These are phyloP conservation scores for Nitzschia sp. DNA, from an alignment of 108 stramenopile species.

Conservation along the genomic window DNA sequence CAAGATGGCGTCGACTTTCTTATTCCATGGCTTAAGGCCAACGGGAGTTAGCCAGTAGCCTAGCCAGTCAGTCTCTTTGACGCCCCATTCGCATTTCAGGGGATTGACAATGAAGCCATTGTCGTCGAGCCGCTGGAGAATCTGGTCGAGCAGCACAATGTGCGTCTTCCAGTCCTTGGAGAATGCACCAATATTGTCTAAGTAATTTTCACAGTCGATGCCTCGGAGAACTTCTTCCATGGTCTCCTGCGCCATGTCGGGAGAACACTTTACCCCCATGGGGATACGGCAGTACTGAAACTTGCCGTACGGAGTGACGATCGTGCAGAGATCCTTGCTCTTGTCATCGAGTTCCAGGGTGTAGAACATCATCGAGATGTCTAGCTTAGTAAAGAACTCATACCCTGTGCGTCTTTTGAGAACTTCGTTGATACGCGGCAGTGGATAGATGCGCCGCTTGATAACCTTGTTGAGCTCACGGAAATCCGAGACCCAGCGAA, in stretches of 20 bases:
- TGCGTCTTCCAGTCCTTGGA: conserved; percentile 14
- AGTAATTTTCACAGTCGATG: conserved; percentile 35
- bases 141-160: not conserved
- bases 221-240: conserved; percentile 41
- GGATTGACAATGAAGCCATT: conserved; percentile 17
- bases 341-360: conserved; percentile 22
- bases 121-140: too few relatives aligned
- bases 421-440: conserved; percentile 31
- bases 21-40: conserved; percentile 34
- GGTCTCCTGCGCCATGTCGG: conserved; percentile 49
- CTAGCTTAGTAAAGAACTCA: conserved; percentile 28
- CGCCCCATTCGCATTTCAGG: conserved; percentile 31
- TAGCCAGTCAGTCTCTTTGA: too few relatives aligned
- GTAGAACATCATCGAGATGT: conserved; percentile 28
- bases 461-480: too few relatives aligned
- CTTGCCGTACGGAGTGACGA: conserved; percentile 52
- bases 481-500: too few relatives aligned
- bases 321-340: conserved; percentile 28
- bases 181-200: conserved; percentile 61
- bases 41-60: conserved; percentile 35
- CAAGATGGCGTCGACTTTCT: conserved; percentile 48
- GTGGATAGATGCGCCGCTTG: not conserved
- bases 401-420: conserved; percentile 11
- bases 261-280: conserved; percentile 52
- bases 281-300: conserved; percentile 46